Percentiles rank a stretch among this genome's conserved stretches.
Conservation (phyloP, 176 grass and related monocot genomes). For the Triticum timopheevii region DNA sequence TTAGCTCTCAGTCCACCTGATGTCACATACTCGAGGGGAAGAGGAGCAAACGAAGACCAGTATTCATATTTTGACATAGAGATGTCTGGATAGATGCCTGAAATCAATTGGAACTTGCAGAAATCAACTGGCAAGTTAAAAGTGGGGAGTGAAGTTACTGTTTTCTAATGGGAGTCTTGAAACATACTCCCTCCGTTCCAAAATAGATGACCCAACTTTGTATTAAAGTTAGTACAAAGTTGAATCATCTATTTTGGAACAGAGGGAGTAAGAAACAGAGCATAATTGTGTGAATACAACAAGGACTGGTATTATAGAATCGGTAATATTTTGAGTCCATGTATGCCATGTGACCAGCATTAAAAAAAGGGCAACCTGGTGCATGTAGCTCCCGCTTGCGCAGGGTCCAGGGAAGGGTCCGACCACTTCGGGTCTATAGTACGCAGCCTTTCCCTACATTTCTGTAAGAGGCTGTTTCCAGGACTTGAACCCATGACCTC, state of each 20-base stretch:
- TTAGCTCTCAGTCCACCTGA: constrained; percentile 86
- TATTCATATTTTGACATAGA: constrained; percentile 81
- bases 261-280: not conserved
- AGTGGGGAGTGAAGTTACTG: not conserved
- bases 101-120: not conserved
- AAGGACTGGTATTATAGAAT: not conserved
- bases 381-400: too few relatives aligned
- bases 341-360: not conserved
- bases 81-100: constrained; percentile 90
- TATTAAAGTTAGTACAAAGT: too few relatives aligned
- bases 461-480: too few relatives aligned
- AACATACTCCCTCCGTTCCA: not conserved
- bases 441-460: too few relatives aligned
- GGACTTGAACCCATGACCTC: too few relatives aligned
- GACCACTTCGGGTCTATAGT: too few relatives aligned
- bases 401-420: too few relatives aligned
- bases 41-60: constrained; percentile 94
- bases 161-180: not conserved
- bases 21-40: constrained; percentile 86
- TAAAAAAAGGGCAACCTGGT: too few relatives aligned
- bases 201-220: too few relatives aligned
- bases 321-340: not conserved
- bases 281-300: not conserved
- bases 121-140: constrained; percentile 7
- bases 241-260: too few relatives aligned